Percentiles rank a stretch among this genome's conserved stretches.
These are phyloP conservation scores for Hypoxylon sp. DNA, from an alignment of 2,329 filamentous ascomycete genomes.

Conservation along the genomic window DNA sequence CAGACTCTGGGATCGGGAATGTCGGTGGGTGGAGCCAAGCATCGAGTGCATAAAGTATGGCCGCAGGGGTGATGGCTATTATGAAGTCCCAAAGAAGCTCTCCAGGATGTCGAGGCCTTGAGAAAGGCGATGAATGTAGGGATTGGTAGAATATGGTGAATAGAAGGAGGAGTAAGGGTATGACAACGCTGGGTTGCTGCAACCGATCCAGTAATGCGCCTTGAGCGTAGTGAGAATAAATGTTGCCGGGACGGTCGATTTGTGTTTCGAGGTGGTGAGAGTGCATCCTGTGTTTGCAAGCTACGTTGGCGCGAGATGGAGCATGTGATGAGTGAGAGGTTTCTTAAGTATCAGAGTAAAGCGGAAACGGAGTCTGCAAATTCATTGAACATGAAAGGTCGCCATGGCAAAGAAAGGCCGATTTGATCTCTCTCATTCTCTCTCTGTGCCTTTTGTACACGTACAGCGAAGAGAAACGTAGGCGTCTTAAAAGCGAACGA, in stretches of 20 bases:
- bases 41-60: slow-evolving; percentile 69
- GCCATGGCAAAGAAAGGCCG: slow-evolving; percentile 42
- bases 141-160: slow-evolving; percentile 55
- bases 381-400: slow-evolving; percentile 31
- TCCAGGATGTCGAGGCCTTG: slow-evolving; percentile 54
- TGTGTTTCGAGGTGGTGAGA: slow-evolving; percentile 52
- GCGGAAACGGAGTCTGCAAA: slow-evolving; percentile 20
- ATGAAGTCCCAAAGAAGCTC: slow-evolving; percentile 72
- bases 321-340: slow-evolving; percentile 27
- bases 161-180: slow-evolving; percentile 54
- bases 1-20: slow-evolving; percentile 54
- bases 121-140: slow-evolving; percentile 49
- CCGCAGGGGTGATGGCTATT: slow-evolving; percentile 68
- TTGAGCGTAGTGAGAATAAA: slow-evolving; percentile 43
- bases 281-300: slow-evolving; percentile 54
- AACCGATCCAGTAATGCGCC: slow-evolving; percentile 53
- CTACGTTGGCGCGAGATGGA: slow-evolving; percentile 23
- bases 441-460: slow-evolving; percentile 15
- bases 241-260: slow-evolving; percentile 48
- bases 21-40: slow-evolving; percentile 65
- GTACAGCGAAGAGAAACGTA: slow-evolving; percentile 25
- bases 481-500: background rate
- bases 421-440: slow-evolving; percentile 18
- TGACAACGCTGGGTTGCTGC: slow-evolving; percentile 54
- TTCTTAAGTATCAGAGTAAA: slow-evolving; percentile 21